A percentile compares a stretch with the other conserved stretches of the same genome.
Conservation (phyloP, 2,329 filamentous ascomycete species). For the Diplodia mutila region DNA sequence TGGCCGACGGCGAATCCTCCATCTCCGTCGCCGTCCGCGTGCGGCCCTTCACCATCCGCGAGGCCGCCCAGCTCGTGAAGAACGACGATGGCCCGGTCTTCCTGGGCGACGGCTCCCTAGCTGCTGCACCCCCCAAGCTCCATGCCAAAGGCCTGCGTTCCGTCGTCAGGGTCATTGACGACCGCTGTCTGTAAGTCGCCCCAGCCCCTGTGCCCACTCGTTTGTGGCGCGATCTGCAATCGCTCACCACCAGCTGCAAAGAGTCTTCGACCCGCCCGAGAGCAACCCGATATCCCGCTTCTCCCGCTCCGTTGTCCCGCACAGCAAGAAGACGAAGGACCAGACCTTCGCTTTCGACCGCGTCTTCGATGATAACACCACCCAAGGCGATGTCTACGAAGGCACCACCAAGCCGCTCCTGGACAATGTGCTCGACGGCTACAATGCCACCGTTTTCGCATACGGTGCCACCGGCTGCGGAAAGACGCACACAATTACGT, state of each 20-base stretch:
- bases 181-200: slow-evolving; percentile 78
- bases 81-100: slow-evolving; percentile 87
- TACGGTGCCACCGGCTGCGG: slow-evolving; percentile 98
- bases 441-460: slow-evolving; percentile 98
- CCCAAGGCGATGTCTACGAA: slow-evolving; percentile 93
- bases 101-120: slow-evolving; percentile 93
- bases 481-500: slow-evolving; percentile 92
- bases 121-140: slow-evolving; percentile 83
- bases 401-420: slow-evolving; percentile 86
- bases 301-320: slow-evolving; percentile 73
- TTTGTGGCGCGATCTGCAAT: slow-evolving; percentile 32
- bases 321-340: slow-evolving; percentile 92
- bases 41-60: slow-evolving; percentile 76
- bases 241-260: slow-evolving; percentile 45
- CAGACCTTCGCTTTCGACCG: slow-evolving; percentile 96
- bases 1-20: slow-evolving; percentile 51
- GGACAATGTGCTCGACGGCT: slow-evolving; percentile 93
- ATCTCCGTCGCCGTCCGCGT: slow-evolving; percentile 62
- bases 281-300: slow-evolving; percentile 91
- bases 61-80: slow-evolving; percentile 85
- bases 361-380: slow-evolving; percentile 94
- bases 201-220: slow-evolving; percentile 14
- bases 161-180: slow-evolving; percentile 95
- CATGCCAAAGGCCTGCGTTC: slow-evolving; percentile 83
- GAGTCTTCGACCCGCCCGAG: slow-evolving; percentile 95